Percentiles rank a stretch among this genome's conserved stretches.
Conservation (phyloP, 2,329 filamentous ascomycete species). For the Pseudodiploospora longispora region DNA sequence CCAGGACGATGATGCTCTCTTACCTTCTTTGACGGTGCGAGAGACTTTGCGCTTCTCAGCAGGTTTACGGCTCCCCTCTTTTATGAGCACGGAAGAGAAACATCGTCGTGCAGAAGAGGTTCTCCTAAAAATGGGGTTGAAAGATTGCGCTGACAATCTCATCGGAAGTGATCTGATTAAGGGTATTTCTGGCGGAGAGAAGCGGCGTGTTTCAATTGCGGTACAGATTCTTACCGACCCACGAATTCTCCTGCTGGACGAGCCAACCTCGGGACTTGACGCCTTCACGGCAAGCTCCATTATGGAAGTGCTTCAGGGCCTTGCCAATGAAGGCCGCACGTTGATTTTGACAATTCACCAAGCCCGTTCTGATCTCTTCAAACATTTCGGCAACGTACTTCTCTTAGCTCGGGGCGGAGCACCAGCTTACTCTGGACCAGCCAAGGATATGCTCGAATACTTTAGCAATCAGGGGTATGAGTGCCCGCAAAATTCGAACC, state of each 20-base stretch:
- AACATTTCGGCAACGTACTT: slow-evolving; percentile 62
- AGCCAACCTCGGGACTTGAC: slow-evolving; percentile 69
- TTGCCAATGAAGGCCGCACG: slow-evolving; percentile 66
- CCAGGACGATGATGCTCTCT: slow-evolving; percentile 67
- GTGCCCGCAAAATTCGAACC: slow-evolving; percentile 64
- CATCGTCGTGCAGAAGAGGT: slow-evolving; percentile 60
- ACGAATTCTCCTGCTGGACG: slow-evolving; percentile 63
- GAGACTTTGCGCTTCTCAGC: slow-evolving; percentile 67
- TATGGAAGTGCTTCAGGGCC: slow-evolving; percentile 61
- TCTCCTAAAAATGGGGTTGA: slow-evolving; percentile 65
- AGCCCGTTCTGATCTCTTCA: slow-evolving; percentile 64
- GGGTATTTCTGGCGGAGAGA: slow-evolving; percentile 73
- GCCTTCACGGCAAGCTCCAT: slow-evolving; percentile 73
- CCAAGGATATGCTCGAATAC: slow-evolving; percentile 55
- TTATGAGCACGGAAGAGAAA: slow-evolving; percentile 63
- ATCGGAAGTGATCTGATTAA: slow-evolving; percentile 66
- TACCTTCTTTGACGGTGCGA: slow-evolving; percentile 66
- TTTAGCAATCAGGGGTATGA: slow-evolving; percentile 52
- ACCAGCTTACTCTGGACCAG: slow-evolving; percentile 59
- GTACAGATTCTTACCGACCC: slow-evolving; percentile 72
- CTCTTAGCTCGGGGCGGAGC: slow-evolving; percentile 62
- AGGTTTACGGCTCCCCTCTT: slow-evolving; percentile 59
- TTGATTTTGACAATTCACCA: slow-evolving; percentile 73
- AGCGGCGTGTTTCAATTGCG: slow-evolving; percentile 68
- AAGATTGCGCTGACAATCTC: slow-evolving; percentile 69